Conservation (phyloP, 1,139 yeast genomes). For the Geotrichum reessii region DNA sequence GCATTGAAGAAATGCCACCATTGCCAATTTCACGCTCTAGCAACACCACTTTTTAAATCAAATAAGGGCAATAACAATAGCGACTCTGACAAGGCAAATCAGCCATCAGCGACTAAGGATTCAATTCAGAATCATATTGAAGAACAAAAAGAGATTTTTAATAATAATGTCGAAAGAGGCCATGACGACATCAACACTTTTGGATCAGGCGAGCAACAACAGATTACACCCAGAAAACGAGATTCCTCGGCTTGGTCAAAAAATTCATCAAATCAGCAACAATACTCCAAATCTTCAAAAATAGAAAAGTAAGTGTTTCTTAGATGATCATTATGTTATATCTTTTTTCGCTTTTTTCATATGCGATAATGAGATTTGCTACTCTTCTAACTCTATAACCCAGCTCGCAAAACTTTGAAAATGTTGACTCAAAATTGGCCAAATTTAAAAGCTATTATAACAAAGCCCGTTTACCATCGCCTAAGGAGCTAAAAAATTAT, state of each 20-base stretch:
- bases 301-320: neutral
- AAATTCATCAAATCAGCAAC: neutral
- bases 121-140: neutral
- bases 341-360: too few species aligned
- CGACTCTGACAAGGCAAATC: neutral
- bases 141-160: neutral
- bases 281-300: neutral
- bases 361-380: too few species aligned
- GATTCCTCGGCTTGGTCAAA: slow-evolving; percentile 9
- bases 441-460: neutral
- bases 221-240: slow-evolving; percentile 6
- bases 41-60: neutral
- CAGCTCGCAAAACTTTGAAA: neutral
- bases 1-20: neutral
- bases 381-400: neutral
- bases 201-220: neutral
- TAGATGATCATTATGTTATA: too few species aligned
- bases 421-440: neutral
- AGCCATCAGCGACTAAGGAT: neutral
- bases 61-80: neutral
- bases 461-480: slow-evolving; percentile 38
- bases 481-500: slow-evolving; percentile 40
- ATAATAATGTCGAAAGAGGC: neutral
- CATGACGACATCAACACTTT: neutral
- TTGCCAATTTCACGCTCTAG: neutral